A percentile compares a stretch with the other conserved stretches of the same genome.
These are phyloP conservation scores for Bromus sterilis DNA, from an alignment of 176 grass and related monocot species.

Conservation along the genomic window DNA sequence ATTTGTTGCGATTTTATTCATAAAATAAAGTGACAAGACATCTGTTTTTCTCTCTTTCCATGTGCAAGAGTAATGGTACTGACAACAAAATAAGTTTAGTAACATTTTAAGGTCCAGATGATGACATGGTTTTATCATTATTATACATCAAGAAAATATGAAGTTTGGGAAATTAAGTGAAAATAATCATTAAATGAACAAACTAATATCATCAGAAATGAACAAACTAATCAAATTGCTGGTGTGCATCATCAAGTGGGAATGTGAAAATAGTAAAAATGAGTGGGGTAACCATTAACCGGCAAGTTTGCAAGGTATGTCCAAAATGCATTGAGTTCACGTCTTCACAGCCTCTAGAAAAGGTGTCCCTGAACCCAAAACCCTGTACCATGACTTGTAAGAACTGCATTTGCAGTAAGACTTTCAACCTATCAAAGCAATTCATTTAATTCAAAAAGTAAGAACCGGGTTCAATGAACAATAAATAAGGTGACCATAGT, in stretches of 20 bases:
- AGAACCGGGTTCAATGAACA: constrained; percentile 16
- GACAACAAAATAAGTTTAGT: background rate
- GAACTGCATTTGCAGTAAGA: constrained; percentile 11
- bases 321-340: constrained; percentile 24
- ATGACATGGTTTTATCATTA: constrained; percentile 17
- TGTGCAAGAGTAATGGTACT: background rate
- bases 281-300: background rate
- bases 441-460: constrained; percentile 3
- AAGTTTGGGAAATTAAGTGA: background rate
- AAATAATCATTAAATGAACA: background rate
- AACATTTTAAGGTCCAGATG: constrained; percentile 1
- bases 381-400: background rate
- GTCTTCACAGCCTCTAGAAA: constrained; percentile 13
- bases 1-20: constrained; percentile 21
- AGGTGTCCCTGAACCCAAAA: background rate
- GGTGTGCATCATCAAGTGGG: constrained; percentile 36
- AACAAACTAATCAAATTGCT: background rate
- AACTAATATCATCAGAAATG: background rate
- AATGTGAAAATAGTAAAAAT: constrained; percentile 3
- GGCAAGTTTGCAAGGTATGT: constrained; percentile 20
- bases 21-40: constrained; percentile 15
- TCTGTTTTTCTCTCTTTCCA: constrained; percentile 15
- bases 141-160: constrained; percentile 10
- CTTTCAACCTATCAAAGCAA: constrained; percentile 42
- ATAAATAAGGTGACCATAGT: background rate